phyloP scores from a whole-genome alignment of 169 alveolate genomes.

The Plasmodium sp. region DNA sequence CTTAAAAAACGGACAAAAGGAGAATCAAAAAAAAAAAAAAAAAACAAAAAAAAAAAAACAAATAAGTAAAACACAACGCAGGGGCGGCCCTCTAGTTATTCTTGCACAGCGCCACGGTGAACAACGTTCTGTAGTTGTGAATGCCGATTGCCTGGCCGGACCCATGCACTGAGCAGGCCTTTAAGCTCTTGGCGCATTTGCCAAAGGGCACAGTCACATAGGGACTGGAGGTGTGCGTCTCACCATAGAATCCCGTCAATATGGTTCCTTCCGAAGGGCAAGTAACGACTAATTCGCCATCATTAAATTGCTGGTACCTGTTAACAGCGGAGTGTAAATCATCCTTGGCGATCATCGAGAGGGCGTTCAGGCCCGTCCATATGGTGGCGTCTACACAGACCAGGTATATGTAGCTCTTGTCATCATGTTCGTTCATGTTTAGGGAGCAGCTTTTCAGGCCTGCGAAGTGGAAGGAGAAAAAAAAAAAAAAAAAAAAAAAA shows the following conservation, averaged over 20 bases:
- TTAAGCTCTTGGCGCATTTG: constrained; percentile 48
- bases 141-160: constrained; percentile 44
- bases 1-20: not conserved
- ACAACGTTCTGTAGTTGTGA: constrained; percentile 24
- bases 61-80: not conserved
- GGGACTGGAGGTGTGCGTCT: constrained; percentile 63
- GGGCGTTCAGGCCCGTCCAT: constrained; percentile 41
- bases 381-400: constrained; percentile 61
- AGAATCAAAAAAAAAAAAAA: not conserved
- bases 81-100: not conserved
- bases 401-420: constrained; percentile 37
- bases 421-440: constrained; percentile 21
- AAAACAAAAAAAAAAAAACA: not conserved
- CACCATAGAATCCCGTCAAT: constrained; percentile 54
- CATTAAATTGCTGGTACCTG: constrained; percentile 26
- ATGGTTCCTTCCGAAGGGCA: constrained; percentile 46
- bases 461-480: not conserved
- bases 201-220: constrained; percentile 38
- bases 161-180: constrained; percentile 67
- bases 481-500: not conserved
- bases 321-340: constrained; percentile 31
- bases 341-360: constrained; percentile 40
- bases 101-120: constrained; percentile 23
- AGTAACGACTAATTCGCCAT: constrained; percentile 34
- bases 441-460: constrained; percentile 67